phyloP scores from a whole-genome alignment of 2,329 filamentous ascomycete species.

The Pseudogymnoascus sp. region DNA sequence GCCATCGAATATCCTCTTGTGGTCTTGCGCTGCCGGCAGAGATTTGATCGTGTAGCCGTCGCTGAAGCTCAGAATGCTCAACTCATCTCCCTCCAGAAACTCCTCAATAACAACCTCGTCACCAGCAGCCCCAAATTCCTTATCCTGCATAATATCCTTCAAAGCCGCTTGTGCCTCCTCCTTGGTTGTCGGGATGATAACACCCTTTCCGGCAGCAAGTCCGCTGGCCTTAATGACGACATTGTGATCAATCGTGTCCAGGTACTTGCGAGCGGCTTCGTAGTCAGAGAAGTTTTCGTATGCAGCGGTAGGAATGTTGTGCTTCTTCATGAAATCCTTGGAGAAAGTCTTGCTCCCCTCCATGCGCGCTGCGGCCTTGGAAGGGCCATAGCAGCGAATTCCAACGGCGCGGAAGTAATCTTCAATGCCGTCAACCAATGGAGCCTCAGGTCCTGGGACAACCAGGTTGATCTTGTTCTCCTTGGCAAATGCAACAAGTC shows the following conservation, averaged over 20 bases:
- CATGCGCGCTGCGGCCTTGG: slow-evolving; percentile 73
- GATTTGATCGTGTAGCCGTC: slow-evolving; percentile 80
- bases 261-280: slow-evolving; percentile 61
- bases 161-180: slow-evolving; percentile 75
- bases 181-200: slow-evolving; percentile 61
- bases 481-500: slow-evolving; percentile 64
- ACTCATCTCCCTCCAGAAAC: slow-evolving; percentile 81
- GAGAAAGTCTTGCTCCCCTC: slow-evolving; percentile 96
- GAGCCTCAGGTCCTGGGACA: slow-evolving; percentile 80
- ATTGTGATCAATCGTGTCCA: slow-evolving; percentile 60
- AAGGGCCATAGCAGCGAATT: slow-evolving; percentile 79
- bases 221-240: slow-evolving; percentile 93
- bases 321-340: slow-evolving; percentile 93
- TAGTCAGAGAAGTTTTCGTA: slow-evolving; percentile 85
- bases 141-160: slow-evolving; percentile 82
- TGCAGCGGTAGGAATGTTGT: slow-evolving; percentile 80
- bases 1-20: slow-evolving; percentile 88
- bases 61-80: slow-evolving; percentile 84
- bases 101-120: slow-evolving; percentile 94
- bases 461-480: slow-evolving; percentile 68
- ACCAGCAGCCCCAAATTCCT: slow-evolving; percentile 77
- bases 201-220: slow-evolving; percentile 88
- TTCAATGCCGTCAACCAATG: slow-evolving; percentile 78
- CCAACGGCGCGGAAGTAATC: slow-evolving; percentile 66
- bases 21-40: slow-evolving; percentile 86